Evolutionary conservation across 2,329 filamentous ascomycete genomes (phyloP), one percentile per base, ranked within the genome.

Genomic region (Davidsoniella neocaledoniae): DNA sequence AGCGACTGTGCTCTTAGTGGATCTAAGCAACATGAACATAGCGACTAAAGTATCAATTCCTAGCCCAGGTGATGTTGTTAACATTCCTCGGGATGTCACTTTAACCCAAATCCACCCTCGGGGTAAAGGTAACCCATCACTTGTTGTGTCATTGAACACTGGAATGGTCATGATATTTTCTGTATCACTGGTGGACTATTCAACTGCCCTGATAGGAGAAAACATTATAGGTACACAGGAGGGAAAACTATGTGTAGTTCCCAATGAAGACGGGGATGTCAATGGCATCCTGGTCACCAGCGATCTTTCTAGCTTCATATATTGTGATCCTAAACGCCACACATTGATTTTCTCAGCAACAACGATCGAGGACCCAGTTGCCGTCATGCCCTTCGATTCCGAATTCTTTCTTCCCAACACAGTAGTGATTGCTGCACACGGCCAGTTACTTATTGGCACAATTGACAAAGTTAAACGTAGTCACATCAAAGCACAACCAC

Each of bases 241-340:
- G 56, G 84, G 90, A 2, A 78, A 77, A 12, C 80, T 98, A 57
- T 83, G 90, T 52, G 71, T 83, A 19, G 66, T 98, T 2, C 85
- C 87, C 0, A 75, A 81, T 44, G 76, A 74, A 0, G 67, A 86
- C 0, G 83, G 74, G 12, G 19, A 23, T 8, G 39, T 10, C 1
- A 49, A 45, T 60, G 93, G 84, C 57, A 80, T 98, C 0, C 94
- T 98, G 61, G 86, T 87, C 0, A 94, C 86, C 0, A 94, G 87
- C 51, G 91, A 98, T 58, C 86, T 95, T 60, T 85, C 91, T 0
- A 95, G 86, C 55, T 66, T 98, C 49, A 94, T 98, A 45, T 95
- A 98, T 60, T 84, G 83, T 25, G 51, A 53, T 8, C 46, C 37
- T 7, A 79, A 81, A 0, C 87, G 95, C 60, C 86, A 84, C 1